Conservation (phyloP, 2,329 filamentous ascomycete genomes). For the Ophiostoma sp. region DNA sequence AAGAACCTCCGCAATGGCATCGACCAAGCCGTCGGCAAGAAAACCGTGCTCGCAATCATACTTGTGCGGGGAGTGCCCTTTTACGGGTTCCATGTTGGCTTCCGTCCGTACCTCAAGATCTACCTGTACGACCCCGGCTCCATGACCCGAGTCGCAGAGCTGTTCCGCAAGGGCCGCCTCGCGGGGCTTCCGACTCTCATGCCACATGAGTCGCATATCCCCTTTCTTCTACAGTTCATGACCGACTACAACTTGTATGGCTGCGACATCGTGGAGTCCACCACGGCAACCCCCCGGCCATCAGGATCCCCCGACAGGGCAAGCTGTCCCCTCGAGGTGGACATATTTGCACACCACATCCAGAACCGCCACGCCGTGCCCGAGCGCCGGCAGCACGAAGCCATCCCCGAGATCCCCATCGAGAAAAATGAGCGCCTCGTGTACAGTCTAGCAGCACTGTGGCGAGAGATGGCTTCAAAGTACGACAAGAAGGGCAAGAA, state of each 20-base stretch:
- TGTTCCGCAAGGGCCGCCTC: conserved; percentile 70
- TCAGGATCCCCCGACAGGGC: conserved; percentile 47
- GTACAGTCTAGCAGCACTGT: conserved; percentile 85
- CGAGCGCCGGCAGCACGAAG: conserved; percentile 75
- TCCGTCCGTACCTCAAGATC: conserved; percentile 85
- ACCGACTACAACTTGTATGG: conserved; percentile 96
- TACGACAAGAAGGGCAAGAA: conserved; percentile 67
- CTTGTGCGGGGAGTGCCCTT: conserved; percentile 91
- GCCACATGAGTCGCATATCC: conserved; percentile 88
- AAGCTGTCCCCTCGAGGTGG: conserved; percentile 76
- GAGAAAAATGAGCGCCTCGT: conserved; percentile 72
- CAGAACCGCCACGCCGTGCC: conserved; percentile 71
- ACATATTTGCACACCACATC: conserved; percentile 84
- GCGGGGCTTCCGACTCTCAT: conserved; percentile 79
- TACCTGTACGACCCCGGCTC: conserved; percentile 84
- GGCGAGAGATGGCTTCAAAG: conserved; percentile 41
- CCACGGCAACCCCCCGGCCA: conserved; percentile 40
- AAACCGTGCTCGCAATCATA: conserved; percentile 74
- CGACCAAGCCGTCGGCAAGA: conserved; percentile 75
- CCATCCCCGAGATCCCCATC: conserved; percentile 71
- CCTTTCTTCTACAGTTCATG: conserved; percentile 96
- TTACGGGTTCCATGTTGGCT: conserved; percentile 92
- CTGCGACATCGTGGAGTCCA: conserved; percentile 74
- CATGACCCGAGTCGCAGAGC: conserved; percentile 80
- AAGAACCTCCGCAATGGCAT: conserved; percentile 70